Conservation (phyloP, 352 stramenopile species). For the Peronospora belbahrii region DNA sequence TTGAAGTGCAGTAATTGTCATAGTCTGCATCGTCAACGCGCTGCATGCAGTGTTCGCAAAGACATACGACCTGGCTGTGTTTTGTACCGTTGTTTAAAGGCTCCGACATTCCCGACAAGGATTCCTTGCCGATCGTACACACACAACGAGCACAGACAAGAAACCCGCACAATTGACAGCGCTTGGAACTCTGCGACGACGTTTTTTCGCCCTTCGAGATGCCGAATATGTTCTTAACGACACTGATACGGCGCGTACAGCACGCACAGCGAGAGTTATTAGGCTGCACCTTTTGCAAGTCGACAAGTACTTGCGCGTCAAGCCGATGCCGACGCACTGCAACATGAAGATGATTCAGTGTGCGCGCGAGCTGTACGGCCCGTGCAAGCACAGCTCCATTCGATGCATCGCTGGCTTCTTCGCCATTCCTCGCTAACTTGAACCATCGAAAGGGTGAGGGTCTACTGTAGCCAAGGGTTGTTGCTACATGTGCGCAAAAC, state of each 20-base stretch:
- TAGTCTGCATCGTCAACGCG: constrained; percentile 52
- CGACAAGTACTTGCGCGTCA: constrained; percentile 29
- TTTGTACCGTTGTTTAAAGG: constrained; percentile 10
- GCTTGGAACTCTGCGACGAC: constrained; percentile 25
- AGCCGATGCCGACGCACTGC: constrained; percentile 28
- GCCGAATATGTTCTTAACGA: constrained; percentile 15
- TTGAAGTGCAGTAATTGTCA: constrained; percentile 26
- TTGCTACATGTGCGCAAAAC: constrained; percentile 29
- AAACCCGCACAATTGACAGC: constrained; percentile 57
- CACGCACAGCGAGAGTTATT: constrained; percentile 23
- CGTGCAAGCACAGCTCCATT: constrained; percentile 16
- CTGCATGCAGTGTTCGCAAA: constrained; percentile 47
- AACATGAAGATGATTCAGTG: constrained; percentile 15
- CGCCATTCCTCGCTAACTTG: constrained; percentile 7
- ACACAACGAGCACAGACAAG: constrained; percentile 49
- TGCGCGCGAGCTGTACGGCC: constrained; percentile 14
- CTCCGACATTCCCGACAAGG: constrained; percentile 7
- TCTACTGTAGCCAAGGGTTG: constrained; percentile 2
- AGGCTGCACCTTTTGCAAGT: constrained; percentile 24
- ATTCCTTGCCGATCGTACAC: constrained; percentile 20
- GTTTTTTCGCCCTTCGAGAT: constrained; percentile 2
- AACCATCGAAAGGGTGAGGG: constrained; percentile 16
- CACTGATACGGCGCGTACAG: constrained; percentile 29
- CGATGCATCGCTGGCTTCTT: constrained; percentile 22
- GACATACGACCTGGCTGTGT: constrained; percentile 28